Evolutionary conservation across 352 stramenopile species (phyloP).

Genomic region (Pythium pectinolyticum): DNA sequence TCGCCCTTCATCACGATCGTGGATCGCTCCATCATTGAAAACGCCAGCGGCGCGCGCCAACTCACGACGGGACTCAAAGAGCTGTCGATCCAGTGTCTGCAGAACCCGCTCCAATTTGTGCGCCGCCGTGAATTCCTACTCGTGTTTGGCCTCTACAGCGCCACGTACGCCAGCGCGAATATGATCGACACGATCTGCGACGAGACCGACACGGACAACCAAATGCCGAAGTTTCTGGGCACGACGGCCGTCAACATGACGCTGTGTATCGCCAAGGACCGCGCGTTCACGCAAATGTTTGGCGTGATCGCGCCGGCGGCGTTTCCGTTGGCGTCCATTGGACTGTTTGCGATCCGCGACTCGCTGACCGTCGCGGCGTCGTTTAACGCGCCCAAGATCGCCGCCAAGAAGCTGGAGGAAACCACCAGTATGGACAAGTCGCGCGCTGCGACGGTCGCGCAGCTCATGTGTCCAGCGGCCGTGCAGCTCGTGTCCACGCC

Average conservation of each 20-base stretch:
- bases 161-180: constrained; percentile 90
- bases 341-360: constrained; percentile 87
- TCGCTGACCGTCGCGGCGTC: constrained; percentile 84
- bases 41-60: constrained; percentile 71
- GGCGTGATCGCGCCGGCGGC: constrained; percentile 72
- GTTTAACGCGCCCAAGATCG: constrained; percentile 82
- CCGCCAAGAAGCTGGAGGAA: constrained; percentile 66
- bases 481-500: constrained; percentile 90
- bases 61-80: constrained; percentile 68
- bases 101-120: constrained; percentile 78
- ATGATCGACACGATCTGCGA: constrained; percentile 85
- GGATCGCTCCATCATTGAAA: constrained; percentile 89
- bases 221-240: constrained; percentile 88
- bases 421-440: constrained; percentile 45
- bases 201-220: constrained; percentile 61
- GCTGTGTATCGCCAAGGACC: constrained; percentile 90
- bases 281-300: constrained; percentile 91
- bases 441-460: constrained; percentile 58
- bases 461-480: constrained; percentile 79
- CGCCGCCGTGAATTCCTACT: constrained; percentile 86
- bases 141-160: constrained; percentile 89
- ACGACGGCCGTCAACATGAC: constrained; percentile 91
- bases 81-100: constrained; percentile 55
- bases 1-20: constrained; percentile 89
- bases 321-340: constrained; percentile 79